Evolutionary conservation across 148 eudicot species (phyloP).

Genomic region (Amaranthus hypochondriacus): DNA sequence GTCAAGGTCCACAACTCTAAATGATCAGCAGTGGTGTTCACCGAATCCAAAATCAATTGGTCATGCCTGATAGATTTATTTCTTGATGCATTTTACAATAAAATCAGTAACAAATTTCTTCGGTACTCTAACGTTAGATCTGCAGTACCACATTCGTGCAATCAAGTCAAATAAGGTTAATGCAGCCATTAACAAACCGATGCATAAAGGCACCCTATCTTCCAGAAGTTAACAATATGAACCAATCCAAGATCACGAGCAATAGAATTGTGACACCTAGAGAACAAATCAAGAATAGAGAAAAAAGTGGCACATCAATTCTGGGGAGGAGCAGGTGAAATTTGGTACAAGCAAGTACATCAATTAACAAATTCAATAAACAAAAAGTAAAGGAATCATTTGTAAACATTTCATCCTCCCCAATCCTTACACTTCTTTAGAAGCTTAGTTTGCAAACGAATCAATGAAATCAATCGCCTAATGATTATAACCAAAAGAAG

Average conservation of each 20-base stretch:
- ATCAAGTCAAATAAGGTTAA: neutral
- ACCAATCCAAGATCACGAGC: conserved; percentile 4
- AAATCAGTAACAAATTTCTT: too few species aligned
- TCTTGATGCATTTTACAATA: neutral
- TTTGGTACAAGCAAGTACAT: neutral
- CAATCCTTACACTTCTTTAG: conserved; percentile 6
- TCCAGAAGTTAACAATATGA: conserved; percentile 2
- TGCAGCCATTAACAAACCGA: neutral
- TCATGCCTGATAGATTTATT: too few species aligned
- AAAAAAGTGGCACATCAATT: conserved; percentile 15
- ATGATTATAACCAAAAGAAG: neutral
- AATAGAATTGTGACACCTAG: conserved; percentile 1
- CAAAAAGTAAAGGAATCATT: neutral
- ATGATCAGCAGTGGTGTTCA: neutral
- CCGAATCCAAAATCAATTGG: neutral
- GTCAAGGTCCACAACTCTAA: neutral
- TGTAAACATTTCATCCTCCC: neutral
- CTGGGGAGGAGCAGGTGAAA: neutral
- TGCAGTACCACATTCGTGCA: too few species aligned
- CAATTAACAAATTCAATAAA: conserved; percentile 1
- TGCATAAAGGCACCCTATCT: neutral
- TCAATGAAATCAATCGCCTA: conserved; percentile 16
- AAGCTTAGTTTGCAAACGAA: conserved; percentile 15
- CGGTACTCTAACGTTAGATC: too few species aligned
- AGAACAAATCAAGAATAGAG: conserved; percentile 5